Percentiles rank a stretch among this genome's conserved stretches.
Conservation (phyloP, 2,329 filamentous ascomycete genomes). For the Fusarium transvaalense region DNA sequence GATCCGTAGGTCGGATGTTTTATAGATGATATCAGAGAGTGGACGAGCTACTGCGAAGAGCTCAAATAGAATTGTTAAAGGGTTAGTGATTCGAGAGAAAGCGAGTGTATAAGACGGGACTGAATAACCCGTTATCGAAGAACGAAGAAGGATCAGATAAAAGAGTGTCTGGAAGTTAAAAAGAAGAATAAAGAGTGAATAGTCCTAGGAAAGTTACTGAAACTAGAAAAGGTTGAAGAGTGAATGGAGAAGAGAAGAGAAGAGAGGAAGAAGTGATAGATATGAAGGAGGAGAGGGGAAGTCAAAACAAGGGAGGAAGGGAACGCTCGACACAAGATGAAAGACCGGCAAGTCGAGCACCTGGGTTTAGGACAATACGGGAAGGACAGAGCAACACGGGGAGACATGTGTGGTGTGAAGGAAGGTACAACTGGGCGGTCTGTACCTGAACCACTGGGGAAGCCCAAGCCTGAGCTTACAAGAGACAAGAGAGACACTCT, state of each 20-base stretch:
- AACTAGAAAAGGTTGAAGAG: slow-evolving; percentile 17
- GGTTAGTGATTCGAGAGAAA: slow-evolving; percentile 22
- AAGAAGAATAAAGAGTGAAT: slow-evolving; percentile 23
- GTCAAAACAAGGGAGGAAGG: slow-evolving; percentile 8
- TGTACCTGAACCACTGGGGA: background rate
- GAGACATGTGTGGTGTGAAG: slow-evolving; percentile 10
- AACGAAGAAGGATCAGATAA: slow-evolving; percentile 30
- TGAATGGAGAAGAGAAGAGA: slow-evolving; percentile 13
- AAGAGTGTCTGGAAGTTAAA: slow-evolving; percentile 30
- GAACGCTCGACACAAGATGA: slow-evolving; percentile 1
- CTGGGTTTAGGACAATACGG: background rate
- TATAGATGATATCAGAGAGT: slow-evolving; percentile 15
- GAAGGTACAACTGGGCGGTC: background rate
- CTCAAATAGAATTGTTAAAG: slow-evolving; percentile 23
- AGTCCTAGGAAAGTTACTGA: slow-evolving; percentile 28
- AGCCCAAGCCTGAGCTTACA: background rate
- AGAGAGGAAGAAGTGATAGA: slow-evolving; percentile 7
- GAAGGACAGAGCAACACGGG: slow-evolving; percentile 11
- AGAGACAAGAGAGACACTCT: slow-evolving; percentile 17
- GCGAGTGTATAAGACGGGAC: slow-evolving; percentile 19
- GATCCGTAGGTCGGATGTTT: background rate
- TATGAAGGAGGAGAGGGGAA: background rate
- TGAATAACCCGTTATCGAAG: slow-evolving; percentile 25
- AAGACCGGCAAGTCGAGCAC: background rate
- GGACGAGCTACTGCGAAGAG: slow-evolving; percentile 24